Percentiles rank a stretch among this genome's conserved stretches.
Evolutionary conservation across 192 early-diverging fungal species (phyloP).

Genomic region (Coemansia sp.): DNA sequence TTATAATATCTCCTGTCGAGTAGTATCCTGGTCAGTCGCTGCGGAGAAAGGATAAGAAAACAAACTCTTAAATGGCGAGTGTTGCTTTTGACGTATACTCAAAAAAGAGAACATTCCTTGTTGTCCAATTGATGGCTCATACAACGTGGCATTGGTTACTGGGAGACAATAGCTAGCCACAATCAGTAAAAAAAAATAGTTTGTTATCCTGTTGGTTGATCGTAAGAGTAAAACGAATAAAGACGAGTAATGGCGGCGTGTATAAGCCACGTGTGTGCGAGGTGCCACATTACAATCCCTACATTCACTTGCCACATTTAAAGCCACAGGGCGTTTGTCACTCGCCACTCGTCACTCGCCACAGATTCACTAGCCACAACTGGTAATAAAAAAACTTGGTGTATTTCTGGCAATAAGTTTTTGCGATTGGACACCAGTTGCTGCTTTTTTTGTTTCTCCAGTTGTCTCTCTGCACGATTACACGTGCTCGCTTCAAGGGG

Average conservation of each 20-base stretch:
- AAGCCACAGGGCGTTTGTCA: conserved; percentile 5
- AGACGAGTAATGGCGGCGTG: background rate
- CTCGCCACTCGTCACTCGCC: conserved; percentile 4
- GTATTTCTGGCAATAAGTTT: background rate
- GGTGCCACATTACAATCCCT: background rate
- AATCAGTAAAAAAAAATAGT: background rate
- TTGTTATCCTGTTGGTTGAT: background rate
- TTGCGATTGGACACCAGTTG: background rate
- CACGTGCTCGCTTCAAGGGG: background rate
- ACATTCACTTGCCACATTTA: background rate
- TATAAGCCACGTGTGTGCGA: background rate
- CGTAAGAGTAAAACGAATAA: background rate
- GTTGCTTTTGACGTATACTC: background rate
- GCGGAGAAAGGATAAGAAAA: background rate
- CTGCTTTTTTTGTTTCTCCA: background rate
- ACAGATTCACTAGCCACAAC: background rate
- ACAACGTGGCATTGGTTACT: conserved; percentile 7
- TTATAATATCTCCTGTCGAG: background rate
- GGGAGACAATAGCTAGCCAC: background rate
- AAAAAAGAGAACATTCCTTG: background rate
- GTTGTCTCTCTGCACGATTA: background rate
- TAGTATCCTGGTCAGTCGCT: background rate
- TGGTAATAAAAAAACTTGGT: background rate
- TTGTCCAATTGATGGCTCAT: background rate
- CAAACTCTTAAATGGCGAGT: too few species aligned